Evolutionary conservation across 148 eudicot species (phyloP).

Genomic region (Nyssa sinensis): DNA sequence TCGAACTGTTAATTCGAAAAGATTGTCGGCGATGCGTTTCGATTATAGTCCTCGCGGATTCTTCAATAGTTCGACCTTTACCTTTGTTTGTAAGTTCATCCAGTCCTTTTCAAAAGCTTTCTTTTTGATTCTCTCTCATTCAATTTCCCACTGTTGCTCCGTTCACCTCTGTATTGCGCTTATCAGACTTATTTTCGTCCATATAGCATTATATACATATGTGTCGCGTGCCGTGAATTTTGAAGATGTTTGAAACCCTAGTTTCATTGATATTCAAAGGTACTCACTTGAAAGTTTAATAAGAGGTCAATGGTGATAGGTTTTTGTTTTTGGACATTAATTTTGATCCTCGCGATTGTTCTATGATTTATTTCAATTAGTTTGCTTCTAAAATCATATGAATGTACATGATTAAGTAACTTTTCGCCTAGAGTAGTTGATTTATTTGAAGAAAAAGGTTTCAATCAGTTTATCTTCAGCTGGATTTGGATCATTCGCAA

Average conservation of each 20-base stretch:
- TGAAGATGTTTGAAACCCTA: constrained; percentile 12
- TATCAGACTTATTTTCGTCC: neutral
- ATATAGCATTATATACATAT: neutral
- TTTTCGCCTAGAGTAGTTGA: neutral
- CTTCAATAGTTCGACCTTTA: neutral
- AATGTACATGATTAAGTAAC: neutral
- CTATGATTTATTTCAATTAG: neutral
- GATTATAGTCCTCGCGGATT: constrained; percentile 1
- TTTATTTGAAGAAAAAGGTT: neutral
- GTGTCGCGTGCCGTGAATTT: neutral
- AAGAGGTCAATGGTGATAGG: neutral
- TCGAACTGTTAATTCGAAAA: neutral
- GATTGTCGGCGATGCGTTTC: neutral
- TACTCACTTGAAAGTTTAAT: neutral
- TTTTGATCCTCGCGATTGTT: constrained; percentile 1
- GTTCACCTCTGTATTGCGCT: neutral
- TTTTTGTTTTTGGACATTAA: neutral
- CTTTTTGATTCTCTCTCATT: neutral
- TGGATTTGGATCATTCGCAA: neutral
- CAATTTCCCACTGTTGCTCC: neutral
- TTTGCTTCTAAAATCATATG: neutral
- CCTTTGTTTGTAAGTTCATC: neutral
- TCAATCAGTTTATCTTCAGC: neutral
- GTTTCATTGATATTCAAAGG: neutral
- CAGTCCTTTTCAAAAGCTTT: neutral